Evolutionary conservation across 2,329 filamentous ascomycete genomes (phyloP).

Genomic region (Epichloe bromicola): DNA sequence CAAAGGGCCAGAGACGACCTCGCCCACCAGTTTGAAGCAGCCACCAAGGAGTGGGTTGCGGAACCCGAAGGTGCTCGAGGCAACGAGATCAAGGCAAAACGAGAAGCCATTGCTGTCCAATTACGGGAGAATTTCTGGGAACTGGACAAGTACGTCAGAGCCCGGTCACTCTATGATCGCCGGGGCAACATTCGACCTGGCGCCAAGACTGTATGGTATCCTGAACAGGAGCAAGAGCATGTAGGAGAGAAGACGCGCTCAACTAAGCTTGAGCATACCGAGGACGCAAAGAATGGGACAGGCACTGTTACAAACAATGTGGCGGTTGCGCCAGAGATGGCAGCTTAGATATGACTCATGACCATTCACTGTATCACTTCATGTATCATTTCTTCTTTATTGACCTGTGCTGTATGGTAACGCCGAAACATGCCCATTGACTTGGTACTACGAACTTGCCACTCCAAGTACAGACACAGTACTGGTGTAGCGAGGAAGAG

Average conservation of each 20-base stretch:
- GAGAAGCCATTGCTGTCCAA: constrained; percentile 34
- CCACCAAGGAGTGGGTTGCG: constrained; percentile 46
- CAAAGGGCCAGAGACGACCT: constrained; percentile 37
- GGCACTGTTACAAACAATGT: background rate
- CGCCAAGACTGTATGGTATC: constrained; percentile 2
- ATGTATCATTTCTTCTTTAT: too few relatives aligned
- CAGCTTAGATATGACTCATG: background rate
- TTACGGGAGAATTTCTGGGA: constrained; percentile 55
- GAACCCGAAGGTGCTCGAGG: constrained; percentile 14
- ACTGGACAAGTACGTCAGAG: constrained; percentile 54
- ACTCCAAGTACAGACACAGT: too few relatives aligned
- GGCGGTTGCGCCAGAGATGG: background rate
- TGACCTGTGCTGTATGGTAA: too few relatives aligned
- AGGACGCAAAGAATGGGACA: background rate
- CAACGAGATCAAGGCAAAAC: constrained; percentile 17
- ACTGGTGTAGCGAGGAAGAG: too few relatives aligned
- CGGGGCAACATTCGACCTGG: constrained; percentile 5
- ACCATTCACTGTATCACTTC: too few relatives aligned
- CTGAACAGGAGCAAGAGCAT: background rate
- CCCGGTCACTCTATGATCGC: constrained; percentile 50
- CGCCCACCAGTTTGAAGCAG: constrained; percentile 41
- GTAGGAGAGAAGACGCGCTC: background rate
- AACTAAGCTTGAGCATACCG: background rate
- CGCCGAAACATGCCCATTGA: too few relatives aligned
- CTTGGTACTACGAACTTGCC: too few relatives aligned